Base-by-base conservation (phyloP, 1,139 yeast genomes). In the Saccharomyces hybrid region DNA sequence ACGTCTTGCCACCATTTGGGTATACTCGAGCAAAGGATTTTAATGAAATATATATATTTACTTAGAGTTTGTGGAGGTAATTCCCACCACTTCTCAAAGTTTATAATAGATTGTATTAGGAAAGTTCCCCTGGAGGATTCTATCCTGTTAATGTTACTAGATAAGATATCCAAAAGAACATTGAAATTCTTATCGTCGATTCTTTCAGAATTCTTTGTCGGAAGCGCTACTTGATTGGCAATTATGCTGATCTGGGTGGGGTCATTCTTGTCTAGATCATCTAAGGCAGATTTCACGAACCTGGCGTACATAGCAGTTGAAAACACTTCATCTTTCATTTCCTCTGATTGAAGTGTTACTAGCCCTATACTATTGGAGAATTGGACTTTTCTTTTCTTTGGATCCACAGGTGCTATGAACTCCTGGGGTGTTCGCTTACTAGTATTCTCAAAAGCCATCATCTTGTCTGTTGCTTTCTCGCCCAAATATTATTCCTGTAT, bases 1-100 rank as follows among this genome's bases (percentile, higher is more conserved):
- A 91, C 89, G 57, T 87, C 95, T 59, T 80, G 80, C 80, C 95
- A 83, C 86, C 95, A 91, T 69, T 84, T 87, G 5, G 98, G 98
- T 57, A 85, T 78, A 47, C 95, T 86, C 5, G 96, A 86, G 44
- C 91, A 89, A 55, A 93, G 76, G 30, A 90, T 88, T 49, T 83
- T 78, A 54, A 88, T 73, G 69, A 93, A 93, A 52, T 83, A 84
- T 49, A 86, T 79, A 76, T 75, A 86, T 58, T 72, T 78, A 68
- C 69, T 74, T 56, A 78, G 77, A 72, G 75, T 73, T 50, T 59
- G 59, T 23, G 67, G 65, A 55, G 70, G 74, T 53, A 73, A 66
- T 56, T 59, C 78, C 63, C 84, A 75, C 95, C 96, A 89, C 55
- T 77, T 75, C 61, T 75, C 68, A 52, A 82, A 69, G 57, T 72